Conservation (phyloP, 805 yeast species). For the Lachancea kluyveri region DNA sequence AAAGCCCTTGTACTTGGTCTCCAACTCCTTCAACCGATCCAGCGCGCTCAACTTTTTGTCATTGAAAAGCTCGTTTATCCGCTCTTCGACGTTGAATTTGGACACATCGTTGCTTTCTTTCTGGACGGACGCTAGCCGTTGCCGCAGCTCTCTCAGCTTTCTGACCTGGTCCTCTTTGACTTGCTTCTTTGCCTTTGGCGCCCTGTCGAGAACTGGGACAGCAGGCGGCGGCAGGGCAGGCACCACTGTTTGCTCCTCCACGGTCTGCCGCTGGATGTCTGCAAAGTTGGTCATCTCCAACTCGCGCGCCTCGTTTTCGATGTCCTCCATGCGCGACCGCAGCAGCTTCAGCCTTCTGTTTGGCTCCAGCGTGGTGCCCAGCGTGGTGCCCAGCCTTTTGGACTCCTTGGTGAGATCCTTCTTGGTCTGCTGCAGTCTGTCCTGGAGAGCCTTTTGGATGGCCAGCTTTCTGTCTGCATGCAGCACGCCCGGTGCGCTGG, state of each 20-base stretch:
- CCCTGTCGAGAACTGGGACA: conserved; percentile 1
- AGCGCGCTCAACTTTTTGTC: conserved; percentile 61
- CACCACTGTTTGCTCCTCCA: neutral
- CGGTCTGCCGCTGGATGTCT: conserved; percentile 31
- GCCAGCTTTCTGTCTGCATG: conserved; percentile 25
- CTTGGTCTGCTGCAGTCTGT: conserved; percentile 32
- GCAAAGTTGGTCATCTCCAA: conserved; percentile 81
- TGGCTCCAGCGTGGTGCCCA: conserved; percentile 57
- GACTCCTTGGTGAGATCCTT: conserved; percentile 36
- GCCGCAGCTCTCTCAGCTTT: conserved; percentile 49
- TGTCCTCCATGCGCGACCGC: conserved; percentile 76
- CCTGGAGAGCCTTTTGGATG: conserved; percentile 28
- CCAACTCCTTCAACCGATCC: conserved; percentile 66
- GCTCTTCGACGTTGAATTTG: conserved; percentile 49
- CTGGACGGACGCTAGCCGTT: conserved; percentile 56
- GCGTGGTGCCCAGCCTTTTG: conserved; percentile 35
- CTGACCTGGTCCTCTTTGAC: conserved; percentile 44
- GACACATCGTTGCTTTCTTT: conserved; percentile 71
- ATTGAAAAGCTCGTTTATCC: conserved; percentile 49
- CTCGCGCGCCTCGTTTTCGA: conserved; percentile 79
- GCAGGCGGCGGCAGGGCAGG: conserved; percentile 17
- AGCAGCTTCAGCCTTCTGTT: conserved; percentile 66
- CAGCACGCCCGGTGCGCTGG: conserved; percentile 12
- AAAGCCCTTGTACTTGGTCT: conserved; percentile 57
- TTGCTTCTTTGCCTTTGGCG: neutral